Base-by-base conservation (phyloP, 106 monocot genomes). In the Agapanthus africanus region DNA sequence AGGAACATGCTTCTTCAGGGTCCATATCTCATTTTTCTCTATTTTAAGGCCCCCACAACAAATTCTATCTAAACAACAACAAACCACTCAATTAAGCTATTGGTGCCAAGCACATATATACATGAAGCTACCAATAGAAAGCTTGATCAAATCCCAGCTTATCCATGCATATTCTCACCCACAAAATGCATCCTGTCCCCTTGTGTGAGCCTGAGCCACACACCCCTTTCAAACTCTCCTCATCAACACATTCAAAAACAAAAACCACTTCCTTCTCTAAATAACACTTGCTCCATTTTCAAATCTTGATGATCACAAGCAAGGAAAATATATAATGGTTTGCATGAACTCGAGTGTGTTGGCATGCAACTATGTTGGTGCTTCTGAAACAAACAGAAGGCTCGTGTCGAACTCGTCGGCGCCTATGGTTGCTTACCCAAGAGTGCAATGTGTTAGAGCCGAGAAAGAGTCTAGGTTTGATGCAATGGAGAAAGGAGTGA, bases 321-420 rank as follows among this genome's bases (percentile, higher is more conserved):
- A 31, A 27, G 26, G 39, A 31, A 64, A 2, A 4, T 7, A 15
- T 47, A 13, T 26, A 57, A 92, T 99, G 97, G 89, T 87, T 15
- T 72, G 84, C 52, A 72, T 86, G 52, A 99, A 90, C 85, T 87
- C 92, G 19, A 81, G 82, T 68, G 87, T 99, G 25, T 68, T 99
- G 63, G 82, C 89, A 14, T 84, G 84, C 82, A 86, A 69, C 79
- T 85, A 88, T 61, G 87, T 68, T 4, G 86, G 76, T 52, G 56
- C 73, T 3, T 67, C 86, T 31, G 8, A 78, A 32, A 23, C 78
- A 0, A 78, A 27, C 78, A 67, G 44, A 75, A 91, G 84, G 82
- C 67, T 79, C 46, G 40, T 51, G 46, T 25, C 68, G 6, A 44
- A 51, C 36, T 37, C 65, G n/a, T 19, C 54, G 9, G 52, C 71